A percentile compares a stretch with the other conserved stretches of the same genome.
These are phyloP conservation scores for Ceratobasidium sp. DNA, from an alignment of 1,284 basidiomycete species.

Conservation along the genomic window DNA sequence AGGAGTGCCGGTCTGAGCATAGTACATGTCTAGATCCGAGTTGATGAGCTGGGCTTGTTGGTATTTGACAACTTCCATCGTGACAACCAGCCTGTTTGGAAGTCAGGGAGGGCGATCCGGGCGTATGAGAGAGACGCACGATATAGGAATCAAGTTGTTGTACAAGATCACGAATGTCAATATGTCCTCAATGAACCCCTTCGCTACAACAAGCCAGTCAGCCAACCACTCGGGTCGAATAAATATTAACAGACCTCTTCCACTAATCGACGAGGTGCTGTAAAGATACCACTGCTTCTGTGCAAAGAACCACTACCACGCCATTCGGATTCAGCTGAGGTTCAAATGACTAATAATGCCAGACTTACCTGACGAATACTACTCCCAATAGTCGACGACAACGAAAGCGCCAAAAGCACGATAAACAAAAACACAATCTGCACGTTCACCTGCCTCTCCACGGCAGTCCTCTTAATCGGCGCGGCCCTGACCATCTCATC, in stretches of 20 bases:
- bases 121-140: constrained; percentile 56
- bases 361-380: constrained; percentile 74
- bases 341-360: constrained; percentile 47
- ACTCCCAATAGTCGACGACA: constrained; percentile 92
- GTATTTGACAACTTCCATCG: constrained; percentile 99
- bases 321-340: neutral
- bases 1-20: constrained; percentile 93
- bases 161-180: constrained; percentile 98
- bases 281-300: constrained; percentile 84
- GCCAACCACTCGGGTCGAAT: neutral
- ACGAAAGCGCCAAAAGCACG: constrained; percentile 84
- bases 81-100: constrained; percentile 81
- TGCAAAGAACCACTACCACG: constrained; percentile 79
- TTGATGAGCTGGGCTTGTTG: constrained; percentile 98
- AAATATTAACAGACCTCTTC: constrained; percentile 53
- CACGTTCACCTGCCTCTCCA: constrained; percentile 95
- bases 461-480: constrained; percentile 95
- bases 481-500: constrained; percentile 69
- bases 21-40: constrained; percentile 96
- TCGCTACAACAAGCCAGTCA: constrained; percentile 61
- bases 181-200: constrained; percentile 89
- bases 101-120: neutral
- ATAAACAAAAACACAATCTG: constrained; percentile 98
- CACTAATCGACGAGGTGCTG: constrained; percentile 54
- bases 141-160: constrained; percentile 99